Evolutionary conservation across 2,329 filamentous ascomycete species (phyloP).

Genomic region (Trichophyton simii): DNA sequence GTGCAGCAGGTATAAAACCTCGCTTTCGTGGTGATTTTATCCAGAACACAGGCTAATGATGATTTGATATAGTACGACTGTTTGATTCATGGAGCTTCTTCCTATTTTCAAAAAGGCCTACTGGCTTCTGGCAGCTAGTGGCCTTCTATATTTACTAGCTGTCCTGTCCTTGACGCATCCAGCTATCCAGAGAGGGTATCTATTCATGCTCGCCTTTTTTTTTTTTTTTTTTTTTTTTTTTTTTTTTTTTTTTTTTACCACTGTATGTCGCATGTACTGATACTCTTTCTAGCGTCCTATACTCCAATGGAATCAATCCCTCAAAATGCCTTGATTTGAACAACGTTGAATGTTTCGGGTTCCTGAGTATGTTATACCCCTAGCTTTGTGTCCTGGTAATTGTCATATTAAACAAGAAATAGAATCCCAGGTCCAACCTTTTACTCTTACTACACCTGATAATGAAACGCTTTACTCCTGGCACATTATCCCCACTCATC

Average conservation of each 20-base stretch:
- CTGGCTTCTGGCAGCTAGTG: conserved; percentile 45
- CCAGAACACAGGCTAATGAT: not conserved
- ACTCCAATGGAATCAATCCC: conserved; percentile 68
- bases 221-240: not conserved
- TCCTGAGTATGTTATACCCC: conserved; percentile 52
- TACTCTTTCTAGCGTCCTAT: conserved; percentile 53
- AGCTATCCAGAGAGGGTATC: conserved; percentile 68
- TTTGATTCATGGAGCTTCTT: conserved; percentile 24
- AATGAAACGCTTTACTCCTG: conserved; percentile 71
- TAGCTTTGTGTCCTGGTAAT: not conserved
- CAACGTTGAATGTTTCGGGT: conserved; percentile 70
- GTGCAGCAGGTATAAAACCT: too few species aligned
- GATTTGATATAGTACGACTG: not conserved
- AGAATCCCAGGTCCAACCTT: conserved; percentile 84
- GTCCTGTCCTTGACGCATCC: conserved; percentile 55
- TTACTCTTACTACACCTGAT: conserved; percentile 62
- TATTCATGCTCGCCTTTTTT: conserved; percentile 5
- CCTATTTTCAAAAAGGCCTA: conserved; percentile 41
- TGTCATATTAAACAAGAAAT: conserved; percentile 11
- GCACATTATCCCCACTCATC: conserved; percentile 71
- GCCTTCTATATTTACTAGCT: conserved; percentile 54
- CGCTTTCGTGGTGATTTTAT: too few species aligned
- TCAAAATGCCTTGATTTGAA: conserved; percentile 60
- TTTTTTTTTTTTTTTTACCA: not conserved
- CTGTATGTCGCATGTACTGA: not conserved